Conservation (phyloP, 2,329 filamentous ascomycete species). For the Lojkania enalia region DNA sequence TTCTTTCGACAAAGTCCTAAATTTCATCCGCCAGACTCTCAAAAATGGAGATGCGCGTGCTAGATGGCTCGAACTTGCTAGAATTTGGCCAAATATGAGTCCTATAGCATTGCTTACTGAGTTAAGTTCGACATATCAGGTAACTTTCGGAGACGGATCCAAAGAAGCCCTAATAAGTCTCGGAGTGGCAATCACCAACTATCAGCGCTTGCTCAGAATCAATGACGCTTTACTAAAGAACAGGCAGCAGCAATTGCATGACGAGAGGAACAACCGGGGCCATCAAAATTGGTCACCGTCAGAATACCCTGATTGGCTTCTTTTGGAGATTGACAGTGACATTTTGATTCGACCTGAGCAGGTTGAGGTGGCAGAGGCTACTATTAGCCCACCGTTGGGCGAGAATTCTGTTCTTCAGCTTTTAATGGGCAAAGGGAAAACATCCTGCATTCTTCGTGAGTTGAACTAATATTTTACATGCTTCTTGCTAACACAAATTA, state of each 20-base stretch:
- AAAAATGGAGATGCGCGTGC: too few relatives aligned
- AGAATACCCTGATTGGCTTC: conserved; percentile 59
- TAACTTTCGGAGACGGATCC: too few relatives aligned
- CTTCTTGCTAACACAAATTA: conserved; percentile 18
- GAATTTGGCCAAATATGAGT: too few relatives aligned
- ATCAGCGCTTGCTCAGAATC: too few relatives aligned
- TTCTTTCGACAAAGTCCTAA: too few relatives aligned
- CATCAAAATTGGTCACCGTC: conserved; percentile 58
- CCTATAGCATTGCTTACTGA: too few relatives aligned
- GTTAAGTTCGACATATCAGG: too few relatives aligned
- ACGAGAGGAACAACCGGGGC: conserved; percentile 51
- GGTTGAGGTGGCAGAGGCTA: conserved; percentile 57
- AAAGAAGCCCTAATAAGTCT: too few relatives aligned
- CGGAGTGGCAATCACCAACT: too few relatives aligned
- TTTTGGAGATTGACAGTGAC: conserved; percentile 65
- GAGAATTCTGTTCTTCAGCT: conserved; percentile 23
- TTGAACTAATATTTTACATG: too few relatives aligned
- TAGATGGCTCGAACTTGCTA: too few relatives aligned
- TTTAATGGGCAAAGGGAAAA: conserved; percentile 51
- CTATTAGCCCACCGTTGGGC: conserved; percentile 45
- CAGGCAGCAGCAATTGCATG: conserved; percentile 27
- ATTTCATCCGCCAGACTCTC: too few relatives aligned
- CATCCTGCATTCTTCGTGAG: conserved; percentile 61
- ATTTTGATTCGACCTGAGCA: conserved; percentile 64
- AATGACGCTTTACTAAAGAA: conserved; percentile 25